Conservation (phyloP, 148 eudicot genomes). For the Rhododendron molle region DNA sequence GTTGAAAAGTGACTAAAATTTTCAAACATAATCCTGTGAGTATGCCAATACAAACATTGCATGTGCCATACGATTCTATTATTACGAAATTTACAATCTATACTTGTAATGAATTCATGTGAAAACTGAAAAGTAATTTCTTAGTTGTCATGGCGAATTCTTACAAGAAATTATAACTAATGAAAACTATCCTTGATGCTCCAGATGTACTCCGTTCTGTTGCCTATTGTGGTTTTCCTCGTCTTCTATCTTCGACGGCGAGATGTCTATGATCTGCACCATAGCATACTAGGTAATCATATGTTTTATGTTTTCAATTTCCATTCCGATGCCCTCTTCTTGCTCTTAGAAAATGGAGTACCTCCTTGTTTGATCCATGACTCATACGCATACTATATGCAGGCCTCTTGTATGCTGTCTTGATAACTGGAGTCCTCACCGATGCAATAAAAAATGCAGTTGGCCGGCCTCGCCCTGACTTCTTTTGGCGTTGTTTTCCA, state of each 20-base stretch:
- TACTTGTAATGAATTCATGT: not conserved
- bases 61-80: not conserved
- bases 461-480: constrained; percentile 92
- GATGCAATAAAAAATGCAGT: constrained; percentile 86
- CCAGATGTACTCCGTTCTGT: constrained; percentile 53
- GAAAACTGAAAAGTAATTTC: not conserved
- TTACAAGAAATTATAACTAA: not conserved
- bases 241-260: constrained; percentile 48
- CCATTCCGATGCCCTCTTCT: not conserved
- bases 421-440: constrained; percentile 71
- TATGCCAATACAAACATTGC: not conserved
- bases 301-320: not conserved
- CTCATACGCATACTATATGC: not conserved
- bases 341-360: not conserved
- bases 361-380: not conserved
- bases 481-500: constrained; percentile 97
- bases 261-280: constrained; percentile 84
- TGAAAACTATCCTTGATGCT: not conserved
- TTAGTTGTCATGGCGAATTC: not conserved
- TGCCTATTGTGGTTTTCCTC: constrained; percentile 54
- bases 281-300: constrained; percentile 53
- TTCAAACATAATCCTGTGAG: not conserved
- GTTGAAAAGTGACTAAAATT: not conserved
- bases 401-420: constrained; percentile 67
- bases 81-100: not conserved